Evolutionary conservation across 768 basidiomycete species (phyloP), one percentile per base, ranked within the genome.

Genomic region (Suillus spraguei): DNA sequence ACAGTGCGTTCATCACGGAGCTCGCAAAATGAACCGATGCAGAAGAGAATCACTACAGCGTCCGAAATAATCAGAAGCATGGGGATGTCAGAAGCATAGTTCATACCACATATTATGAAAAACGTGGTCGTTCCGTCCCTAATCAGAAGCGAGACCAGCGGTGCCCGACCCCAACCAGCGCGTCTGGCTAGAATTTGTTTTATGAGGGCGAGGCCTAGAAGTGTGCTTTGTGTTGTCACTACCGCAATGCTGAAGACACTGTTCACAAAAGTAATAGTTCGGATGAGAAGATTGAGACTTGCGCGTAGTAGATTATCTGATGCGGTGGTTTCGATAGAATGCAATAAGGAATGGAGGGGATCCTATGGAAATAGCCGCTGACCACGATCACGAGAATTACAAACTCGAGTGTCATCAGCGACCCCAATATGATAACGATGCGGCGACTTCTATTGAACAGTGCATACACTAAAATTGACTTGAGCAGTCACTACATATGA

Each of bases 91-190:
- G 22, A 60, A 20, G 14, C 16, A 32, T 32, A 38, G n/a, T 36
- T 46, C 61, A 22, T 59, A 83, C 83, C 60, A 63, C 81, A 80
- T 10, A 82, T 64, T 4, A 79, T 53, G 38, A 79, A 50, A 68
- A 80, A 83, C 1, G 80, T 79, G 73, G 79, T 78, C 3, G 78
- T 77, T 8, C 83, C 79, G 68, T 84, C 83, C n/a, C 78, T 77
- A 67, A 81, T 72, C 16, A 84, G 71, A 52, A 83, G 65, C 6
- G 73, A 63, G 14, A 81, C 65, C 8, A 83, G 67, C 0, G 80
- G 82, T 1, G 78, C 75, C 55, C 80, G 75, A 33, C 78, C 80
- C 79, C 78, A 79, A 11, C 79, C 80, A 0, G 69, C 69, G 47
- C 77, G 77, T 9, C 74, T 61, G 3, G 77, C 73, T 22, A 66